Evolutionary conservation across 2,329 filamentous ascomycete genomes (phyloP), one percentile per base, ranked within the genome.

Genomic region (Botrytis squamosa): DNA sequence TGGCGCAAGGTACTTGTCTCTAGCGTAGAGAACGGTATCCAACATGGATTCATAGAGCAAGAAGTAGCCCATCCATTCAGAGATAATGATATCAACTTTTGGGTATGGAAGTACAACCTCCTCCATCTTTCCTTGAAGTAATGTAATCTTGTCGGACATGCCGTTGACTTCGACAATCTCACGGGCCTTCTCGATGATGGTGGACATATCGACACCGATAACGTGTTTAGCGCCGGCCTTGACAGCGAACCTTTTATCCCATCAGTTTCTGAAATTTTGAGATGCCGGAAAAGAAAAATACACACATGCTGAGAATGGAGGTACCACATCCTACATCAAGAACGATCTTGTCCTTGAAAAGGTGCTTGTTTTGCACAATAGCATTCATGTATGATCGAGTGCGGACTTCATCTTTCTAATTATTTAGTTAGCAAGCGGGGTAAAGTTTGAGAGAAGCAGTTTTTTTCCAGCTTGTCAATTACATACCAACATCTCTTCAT

Each of bases 51-150:
- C 96, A 85, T 99, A 99, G 75, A 99, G 90, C 71, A 99, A 86
- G 87, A 98, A 98, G 86, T 99, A 99, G 49, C 96, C 96, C 96
- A 99, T 99, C 96, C 96, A 99, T 87, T 99, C 96, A 2, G 95
- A 98, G 83, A 99, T 97, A 85, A 99, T 99, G 83, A 99, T 99
- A 82, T 99, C 96, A 77, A 99, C 96, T 85, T 98, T 93, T 81
- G 94, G 92, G 84, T 92, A 97, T 33, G 96, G 96, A 76, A 99
- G 87, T 81, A 92, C 87, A 64, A 99, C 94, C 86, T 99, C 96
- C 86, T 99, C 96, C 96, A 99, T 99, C 89, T 99, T 99, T 83
- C 96, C 96, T 86, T 98, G 96, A 77, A 99, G 89, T 75, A 99
- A 90, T 71, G 96, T 98, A 83, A 99, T 98, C 89, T 97, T 97